Evolutionary conservation across 2,329 filamentous ascomycete genomes (phyloP), one percentile per base, ranked within the genome.

Genomic region (Colletotrichum liaoningense): DNA sequence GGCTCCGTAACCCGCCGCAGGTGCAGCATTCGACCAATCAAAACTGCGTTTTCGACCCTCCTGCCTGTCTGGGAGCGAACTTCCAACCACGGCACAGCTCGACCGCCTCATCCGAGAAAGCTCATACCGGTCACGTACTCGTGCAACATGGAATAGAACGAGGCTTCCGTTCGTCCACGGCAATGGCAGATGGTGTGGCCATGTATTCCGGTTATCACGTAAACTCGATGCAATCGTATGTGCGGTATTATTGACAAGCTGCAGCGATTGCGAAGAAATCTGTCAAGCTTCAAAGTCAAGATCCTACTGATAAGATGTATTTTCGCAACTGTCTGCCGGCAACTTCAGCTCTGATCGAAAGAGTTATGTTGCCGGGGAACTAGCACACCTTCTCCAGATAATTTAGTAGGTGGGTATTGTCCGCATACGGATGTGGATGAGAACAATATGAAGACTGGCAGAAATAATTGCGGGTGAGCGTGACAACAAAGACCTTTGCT

Each of bases 91-190:
- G 67, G 70, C 59, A 65, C 60, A 22, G 42, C 33, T 73, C 62
- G 33, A 70, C 70, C 70, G 67, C 67, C 42, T 70, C 67, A 57
- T 73, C 70, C 59, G 70, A 70, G 66, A 59, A 69, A 55, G 46
- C 35, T 62, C 26, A 35, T 52, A 64, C 56, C 30, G 57, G 69
- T 57, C 49, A 60, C 55, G 19, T 62, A 64, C 7, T 16, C 38
- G 14, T 42, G 19, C 1, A 42, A 19, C 38, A 42, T 42, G 38
- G 7, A 49, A 11, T 14, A 55, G 56, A 42, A 24, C 33, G 28
- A 35, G 28, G 19, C 19, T 65, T 65, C 60, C 55, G 46, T 52
- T 70, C 56, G 42, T 38, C 67, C 54, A 65, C 56, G 19, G 46
- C 55, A 59, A 65, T 26, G 16, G 12, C 33, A 35, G 28, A n/a